Base-by-base conservation (phyloP, 345 rosid species). In the Rhodamnia rubescens region DNA sequence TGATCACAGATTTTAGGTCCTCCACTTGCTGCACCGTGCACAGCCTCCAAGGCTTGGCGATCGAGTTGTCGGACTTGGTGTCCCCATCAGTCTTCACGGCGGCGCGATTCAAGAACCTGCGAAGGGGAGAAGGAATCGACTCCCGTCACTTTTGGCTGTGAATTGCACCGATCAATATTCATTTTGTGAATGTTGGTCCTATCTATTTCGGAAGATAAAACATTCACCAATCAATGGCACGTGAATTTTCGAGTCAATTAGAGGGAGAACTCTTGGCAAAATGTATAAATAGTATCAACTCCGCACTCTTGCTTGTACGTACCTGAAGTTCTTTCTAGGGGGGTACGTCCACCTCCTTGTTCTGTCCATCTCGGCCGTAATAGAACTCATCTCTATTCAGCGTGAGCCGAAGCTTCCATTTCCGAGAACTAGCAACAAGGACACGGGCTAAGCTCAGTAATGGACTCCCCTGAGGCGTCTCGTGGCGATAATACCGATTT, bases 21-120 rank as follows among this genome's bases (percentile, higher is more conserved):
- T 93, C 98, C 53, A 93, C 96, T 88, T 94, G 92, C 42, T 91
- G 91, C 59, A 92, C 90, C 7, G 92, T 81, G 85, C 94, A 91
- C 42, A 93, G 81, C 82, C 91, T 92, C 95, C 95, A 92, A 6
- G 83, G 87, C 80, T 80, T 92, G 26, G 86, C 81, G 21, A 85
- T 53, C 11, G 90, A 83, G 40, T 86, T 89, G 11, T 91, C 92
- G 9, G 85, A 61, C 56, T 84, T 74, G 0, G 85, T 69, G 84
- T 90, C 93, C 2, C 89, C 92, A 83, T 91, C 89, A 4, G 86
- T 88, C 82, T 87, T 89, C 58, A 92, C 27, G 1, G 94, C 92
- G 40, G 93, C 92, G 6, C 87, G 90, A 87, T 91, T 90, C 44
- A 91, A 82, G 86, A 90, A 91, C 88, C 93, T 93, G 88, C 3